phyloP scores from a whole-genome alignment of 2,329 filamentous ascomycete genomes.

The Pseudopyrenochaeta lycopersici region DNA sequence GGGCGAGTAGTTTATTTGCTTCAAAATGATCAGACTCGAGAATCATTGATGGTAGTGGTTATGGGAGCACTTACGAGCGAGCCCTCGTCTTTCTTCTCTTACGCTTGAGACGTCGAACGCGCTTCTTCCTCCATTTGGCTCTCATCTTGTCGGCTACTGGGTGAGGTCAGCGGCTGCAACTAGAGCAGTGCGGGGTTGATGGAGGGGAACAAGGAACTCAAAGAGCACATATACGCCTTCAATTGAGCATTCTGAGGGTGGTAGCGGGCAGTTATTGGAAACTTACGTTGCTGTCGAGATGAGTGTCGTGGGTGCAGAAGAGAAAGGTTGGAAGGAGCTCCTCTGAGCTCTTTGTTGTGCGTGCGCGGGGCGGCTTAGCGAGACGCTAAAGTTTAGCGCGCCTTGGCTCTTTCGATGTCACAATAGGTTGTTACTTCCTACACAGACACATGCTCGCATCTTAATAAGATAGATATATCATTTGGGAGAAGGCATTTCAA shows the following conservation, averaged over 20 bases:
- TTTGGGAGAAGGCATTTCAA: neutral
- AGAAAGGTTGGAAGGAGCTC: conserved; percentile 35
- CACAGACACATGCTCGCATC: conserved; percentile 1
- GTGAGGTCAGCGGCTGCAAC: conserved; percentile 38
- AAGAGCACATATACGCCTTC: conserved; percentile 19
- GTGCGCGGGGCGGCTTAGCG: conserved; percentile 37
- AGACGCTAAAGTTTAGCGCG: neutral
- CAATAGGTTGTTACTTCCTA: too few species aligned
- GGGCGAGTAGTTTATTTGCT: conserved; percentile 62
- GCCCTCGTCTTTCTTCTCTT: conserved; percentile 99
- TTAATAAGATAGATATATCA: neutral
- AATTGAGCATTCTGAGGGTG: conserved; percentile 31
- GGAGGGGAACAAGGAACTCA: conserved; percentile 8
- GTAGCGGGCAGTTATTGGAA: conserved; percentile 7
- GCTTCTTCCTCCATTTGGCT: conserved; percentile 99
- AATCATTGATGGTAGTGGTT: neutral
- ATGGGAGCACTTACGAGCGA: conserved; percentile 76
- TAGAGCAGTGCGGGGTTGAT: conserved; percentile 17
- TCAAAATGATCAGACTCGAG: conserved; percentile 18
- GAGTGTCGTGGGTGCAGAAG: conserved; percentile 51
- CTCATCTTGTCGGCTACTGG: conserved; percentile 68
- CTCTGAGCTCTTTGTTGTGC: conserved; percentile 21
- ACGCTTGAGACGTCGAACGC: conserved; percentile 97
- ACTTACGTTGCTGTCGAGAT: conserved; percentile 56
- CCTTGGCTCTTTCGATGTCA: too few species aligned